Evolutionary conservation across 1,139 yeast genomes (phyloP).

Genomic region (Candida albicans): DNA sequence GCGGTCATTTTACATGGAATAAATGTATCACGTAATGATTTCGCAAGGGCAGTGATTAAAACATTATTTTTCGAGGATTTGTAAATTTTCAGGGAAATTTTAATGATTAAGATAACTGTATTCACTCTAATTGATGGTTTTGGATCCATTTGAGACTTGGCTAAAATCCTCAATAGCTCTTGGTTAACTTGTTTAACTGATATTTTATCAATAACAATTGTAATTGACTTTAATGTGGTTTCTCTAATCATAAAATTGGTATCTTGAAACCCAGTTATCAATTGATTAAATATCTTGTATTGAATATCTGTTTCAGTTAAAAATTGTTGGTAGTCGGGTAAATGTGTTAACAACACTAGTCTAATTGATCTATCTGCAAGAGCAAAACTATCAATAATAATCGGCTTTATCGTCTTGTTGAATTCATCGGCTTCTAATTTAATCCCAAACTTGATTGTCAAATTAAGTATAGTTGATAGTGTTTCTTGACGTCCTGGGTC

Average conservation of each 20-base stretch:
- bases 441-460: constrained; percentile 47
- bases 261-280: constrained; percentile 81
- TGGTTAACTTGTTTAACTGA: constrained; percentile 83
- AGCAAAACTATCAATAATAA: constrained; percentile 60
- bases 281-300: constrained; percentile 63
- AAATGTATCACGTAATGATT: constrained; percentile 79
- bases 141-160: constrained; percentile 85
- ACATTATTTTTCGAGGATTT: constrained; percentile 64
- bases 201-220: constrained; percentile 62
- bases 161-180: constrained; percentile 76
- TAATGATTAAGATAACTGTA: constrained; percentile 74
- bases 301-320: constrained; percentile 65
- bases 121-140: constrained; percentile 84
- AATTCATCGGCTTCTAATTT: constrained; percentile 42
- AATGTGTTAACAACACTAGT: constrained; percentile 61
- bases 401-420: constrained; percentile 55
- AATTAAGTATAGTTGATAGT: constrained; percentile 43
- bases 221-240: constrained; percentile 73
- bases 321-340: constrained; percentile 55
- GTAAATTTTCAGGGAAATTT: constrained; percentile 66
- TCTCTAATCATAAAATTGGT: constrained; percentile 79
- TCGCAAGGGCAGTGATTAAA: constrained; percentile 81
- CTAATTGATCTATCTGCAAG: constrained; percentile 77
- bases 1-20: constrained; percentile 79
- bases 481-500: constrained; percentile 40